phyloP scores from a whole-genome alignment of 768 basidiomycete species.

The Lentinula guzmanii region DNA sequence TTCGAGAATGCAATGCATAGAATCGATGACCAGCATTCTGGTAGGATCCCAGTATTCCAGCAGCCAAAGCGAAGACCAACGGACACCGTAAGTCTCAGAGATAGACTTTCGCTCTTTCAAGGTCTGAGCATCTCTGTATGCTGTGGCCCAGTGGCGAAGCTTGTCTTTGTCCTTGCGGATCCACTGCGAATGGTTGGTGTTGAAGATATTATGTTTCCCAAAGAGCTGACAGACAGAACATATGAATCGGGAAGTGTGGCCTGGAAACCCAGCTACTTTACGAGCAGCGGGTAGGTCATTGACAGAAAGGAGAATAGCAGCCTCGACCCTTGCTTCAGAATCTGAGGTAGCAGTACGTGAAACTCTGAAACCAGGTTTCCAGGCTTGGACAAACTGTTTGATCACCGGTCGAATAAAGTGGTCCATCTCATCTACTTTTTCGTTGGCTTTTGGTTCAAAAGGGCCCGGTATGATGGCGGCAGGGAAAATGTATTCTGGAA shows the following conservation, averaged over 20 bases:
- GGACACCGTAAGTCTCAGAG: slow-evolving; percentile 16
- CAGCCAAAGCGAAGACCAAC: slow-evolving; percentile 22
- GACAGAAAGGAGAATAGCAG: slow-evolving; percentile 18
- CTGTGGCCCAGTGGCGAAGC: slow-evolving; percentile 11
- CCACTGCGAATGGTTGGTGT: slow-evolving; percentile 21
- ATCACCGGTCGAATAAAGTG: slow-evolving; percentile 28
- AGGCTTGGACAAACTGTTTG: slow-evolving; percentile 24
- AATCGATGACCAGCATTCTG: slow-evolving; percentile 24
- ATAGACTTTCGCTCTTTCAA: slow-evolving; percentile 10
- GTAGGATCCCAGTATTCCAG: slow-evolving; percentile 10
- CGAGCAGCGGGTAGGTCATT: slow-evolving; percentile 24
- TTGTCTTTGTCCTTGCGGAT: slow-evolving; percentile 7
- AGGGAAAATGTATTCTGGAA: slow-evolving; percentile 29
- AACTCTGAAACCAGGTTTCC: slow-evolving; percentile 21
- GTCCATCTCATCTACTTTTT: slow-evolving; percentile 20
- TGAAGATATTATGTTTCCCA: slow-evolving; percentile 15
- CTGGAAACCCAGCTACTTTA: slow-evolving; percentile 18
- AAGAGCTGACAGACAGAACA: slow-evolving; percentile 21
- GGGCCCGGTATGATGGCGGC: slow-evolving; percentile 32
- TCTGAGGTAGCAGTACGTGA: slow-evolving; percentile 5
- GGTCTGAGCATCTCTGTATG: slow-evolving; percentile 17
- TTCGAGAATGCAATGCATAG: slow-evolving; percentile 35
- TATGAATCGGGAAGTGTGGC: slow-evolving; percentile 14
- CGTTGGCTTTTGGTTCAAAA: slow-evolving; percentile 18
- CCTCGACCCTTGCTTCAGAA: slow-evolving; percentile 8